phyloP scores from a whole-genome alignment of 2,329 filamentous ascomycete species.

The Calonectria pseudoturangicola region DNA sequence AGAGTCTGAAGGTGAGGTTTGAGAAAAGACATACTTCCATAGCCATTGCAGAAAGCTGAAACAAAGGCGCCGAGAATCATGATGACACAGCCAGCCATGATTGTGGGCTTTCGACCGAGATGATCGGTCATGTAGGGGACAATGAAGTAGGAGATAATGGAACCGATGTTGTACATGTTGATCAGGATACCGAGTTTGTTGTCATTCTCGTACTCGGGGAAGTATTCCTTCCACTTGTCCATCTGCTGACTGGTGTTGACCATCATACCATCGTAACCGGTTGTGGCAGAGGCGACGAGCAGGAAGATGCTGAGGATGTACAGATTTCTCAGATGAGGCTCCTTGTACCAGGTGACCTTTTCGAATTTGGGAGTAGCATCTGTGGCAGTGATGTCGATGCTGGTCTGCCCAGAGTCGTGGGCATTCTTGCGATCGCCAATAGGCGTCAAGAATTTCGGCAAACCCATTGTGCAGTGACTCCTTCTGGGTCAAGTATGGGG shows the following conservation, averaged over 20 bases:
- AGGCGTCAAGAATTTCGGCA: slow-evolving; percentile 51
- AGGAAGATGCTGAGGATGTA: slow-evolving; percentile 73
- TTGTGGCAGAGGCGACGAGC: slow-evolving; percentile 76
- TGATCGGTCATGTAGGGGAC: slow-evolving; percentile 67
- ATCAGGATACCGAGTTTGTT: slow-evolving; percentile 69
- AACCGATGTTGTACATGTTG: slow-evolving; percentile 72
- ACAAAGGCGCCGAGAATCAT: slow-evolving; percentile 67
- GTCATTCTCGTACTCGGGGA: slow-evolving; percentile 62
- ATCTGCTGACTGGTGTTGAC: slow-evolving; percentile 77
- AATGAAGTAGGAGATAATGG: slow-evolving; percentile 68
- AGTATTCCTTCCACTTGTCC: slow-evolving; percentile 71
- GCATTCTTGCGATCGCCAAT: slow-evolving; percentile 49
- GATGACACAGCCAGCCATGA: slow-evolving; percentile 65
- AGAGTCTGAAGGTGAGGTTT: background rate
- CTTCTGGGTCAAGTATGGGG: slow-evolving; percentile 20
- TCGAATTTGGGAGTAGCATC: slow-evolving; percentile 71
- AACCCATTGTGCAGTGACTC: slow-evolving; percentile 45
- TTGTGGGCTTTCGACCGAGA: slow-evolving; percentile 65
- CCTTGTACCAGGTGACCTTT: slow-evolving; percentile 73
- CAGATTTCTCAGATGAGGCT: slow-evolving; percentile 74
- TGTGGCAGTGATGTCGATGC: slow-evolving; percentile 63
- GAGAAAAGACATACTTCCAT: slow-evolving; percentile 61
- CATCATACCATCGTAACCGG: slow-evolving; percentile 77
- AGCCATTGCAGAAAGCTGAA: slow-evolving; percentile 65
- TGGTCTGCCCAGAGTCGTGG: slow-evolving; percentile 50